phyloP scores from a whole-genome alignment of 2,329 filamentous ascomycete species.

The Coniochaeta sp. region DNA sequence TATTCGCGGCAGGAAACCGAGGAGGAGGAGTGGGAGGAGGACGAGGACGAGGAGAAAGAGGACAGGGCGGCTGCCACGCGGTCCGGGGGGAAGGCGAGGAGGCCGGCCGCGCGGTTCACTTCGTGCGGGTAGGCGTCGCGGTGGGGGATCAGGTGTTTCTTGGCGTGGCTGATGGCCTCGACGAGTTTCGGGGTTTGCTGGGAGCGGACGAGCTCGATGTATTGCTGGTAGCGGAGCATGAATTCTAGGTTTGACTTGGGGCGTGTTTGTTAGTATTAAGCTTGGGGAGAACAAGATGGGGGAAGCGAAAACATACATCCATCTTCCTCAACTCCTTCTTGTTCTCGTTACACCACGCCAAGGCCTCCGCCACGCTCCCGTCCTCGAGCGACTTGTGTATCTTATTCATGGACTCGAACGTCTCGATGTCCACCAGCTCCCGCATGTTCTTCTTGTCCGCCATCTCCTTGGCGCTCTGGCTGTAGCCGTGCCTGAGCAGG shows the following conservation, averaged over 20 bases:
- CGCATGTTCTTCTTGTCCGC: conserved; percentile 69
- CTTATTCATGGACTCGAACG: conserved; percentile 73
- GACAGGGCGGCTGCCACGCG: conserved; percentile 48
- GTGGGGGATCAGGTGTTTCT: conserved; percentile 70
- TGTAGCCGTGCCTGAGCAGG: conserved; percentile 76
- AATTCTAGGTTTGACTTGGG: conserved; percentile 79
- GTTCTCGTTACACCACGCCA: conserved; percentile 90
- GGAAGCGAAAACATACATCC: conserved; percentile 47
- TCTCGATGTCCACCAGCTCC: conserved; percentile 80
- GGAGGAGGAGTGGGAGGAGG: conserved; percentile 24
- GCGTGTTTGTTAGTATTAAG: conserved; percentile 4
- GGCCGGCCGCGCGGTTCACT: conserved; percentile 66
- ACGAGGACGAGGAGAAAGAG: not conserved
- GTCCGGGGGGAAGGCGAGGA: conserved; percentile 67
- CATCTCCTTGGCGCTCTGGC: conserved; percentile 66
- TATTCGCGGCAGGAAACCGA: conserved; percentile 12
- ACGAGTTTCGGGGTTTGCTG: conserved; percentile 56
- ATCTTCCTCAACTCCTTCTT: conserved; percentile 87
- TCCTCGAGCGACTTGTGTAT: conserved; percentile 67
- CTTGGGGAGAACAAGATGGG: not conserved
- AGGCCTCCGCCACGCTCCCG: conserved; percentile 67
- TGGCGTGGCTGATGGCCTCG: conserved; percentile 76
- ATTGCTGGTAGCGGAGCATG: conserved; percentile 88
- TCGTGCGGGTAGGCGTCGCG: conserved; percentile 60
- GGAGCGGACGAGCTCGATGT: conserved; percentile 78